phyloP scores from a whole-genome alignment of 148 eudicot species.

The Camellia sinensis region DNA sequence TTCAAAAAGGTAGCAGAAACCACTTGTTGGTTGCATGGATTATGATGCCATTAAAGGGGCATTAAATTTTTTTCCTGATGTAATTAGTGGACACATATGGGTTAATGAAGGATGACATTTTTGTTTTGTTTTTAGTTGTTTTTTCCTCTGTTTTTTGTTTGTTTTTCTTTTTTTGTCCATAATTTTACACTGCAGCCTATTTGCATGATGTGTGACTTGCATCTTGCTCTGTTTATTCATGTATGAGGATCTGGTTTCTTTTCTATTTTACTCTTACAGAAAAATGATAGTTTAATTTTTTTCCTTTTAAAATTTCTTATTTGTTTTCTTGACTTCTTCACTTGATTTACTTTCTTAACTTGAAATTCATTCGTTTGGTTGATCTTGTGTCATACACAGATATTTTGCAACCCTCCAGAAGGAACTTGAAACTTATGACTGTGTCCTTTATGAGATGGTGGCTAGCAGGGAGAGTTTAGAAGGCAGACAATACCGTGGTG shows the following conservation, averaged over 20 bases:
- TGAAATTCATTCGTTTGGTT: not conserved
- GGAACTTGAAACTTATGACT: slow-evolving; percentile 79
- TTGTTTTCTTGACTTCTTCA: not conserved
- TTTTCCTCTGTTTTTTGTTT: too few species aligned
- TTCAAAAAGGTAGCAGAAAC: not conserved
- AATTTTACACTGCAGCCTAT: not conserved
- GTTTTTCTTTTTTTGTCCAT: not conserved
- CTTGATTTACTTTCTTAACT: not conserved
- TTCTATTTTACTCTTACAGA: not conserved
- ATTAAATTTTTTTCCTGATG: too few species aligned
- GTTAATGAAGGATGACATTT: too few species aligned
- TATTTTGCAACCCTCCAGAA: slow-evolving; percentile 83
- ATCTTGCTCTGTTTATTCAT: not conserved
- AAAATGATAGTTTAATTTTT: not conserved
- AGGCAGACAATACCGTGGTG: slow-evolving; percentile 47
- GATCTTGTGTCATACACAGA: slow-evolving; percentile 36
- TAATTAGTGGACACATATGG: too few species aligned
- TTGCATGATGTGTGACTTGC: not conserved
- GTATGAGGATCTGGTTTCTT: not conserved
- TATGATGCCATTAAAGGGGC: not conserved
- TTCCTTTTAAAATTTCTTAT: not conserved
- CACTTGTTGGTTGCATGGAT: not conserved
- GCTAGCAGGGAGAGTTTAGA: slow-evolving; percentile 85
- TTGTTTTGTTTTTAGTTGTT: too few species aligned
- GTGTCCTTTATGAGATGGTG: slow-evolving; percentile 99